phyloP scores from a whole-genome alignment of 2,329 filamentous ascomycete species.

The Alternaria ventricosa region DNA sequence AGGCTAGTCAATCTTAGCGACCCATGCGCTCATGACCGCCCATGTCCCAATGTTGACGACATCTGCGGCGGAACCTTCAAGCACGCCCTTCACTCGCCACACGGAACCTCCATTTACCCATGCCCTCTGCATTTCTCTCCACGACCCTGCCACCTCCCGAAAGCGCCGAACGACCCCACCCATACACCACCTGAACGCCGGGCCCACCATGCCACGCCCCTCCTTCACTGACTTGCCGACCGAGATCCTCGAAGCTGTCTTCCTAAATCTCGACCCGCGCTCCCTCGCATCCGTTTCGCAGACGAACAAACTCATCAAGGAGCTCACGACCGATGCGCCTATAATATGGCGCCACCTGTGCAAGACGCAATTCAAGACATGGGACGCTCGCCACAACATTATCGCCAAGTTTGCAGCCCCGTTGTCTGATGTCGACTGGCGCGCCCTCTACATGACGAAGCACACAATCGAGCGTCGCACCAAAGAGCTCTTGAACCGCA shows the following conservation, averaged over 20 bases:
- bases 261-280: slow-evolving; percentile 65
- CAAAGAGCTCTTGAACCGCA: slow-evolving; percentile 62
- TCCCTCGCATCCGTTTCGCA: slow-evolving; percentile 62
- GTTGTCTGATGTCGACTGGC: slow-evolving; percentile 74
- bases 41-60: slow-evolving; percentile 21
- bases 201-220: slow-evolving; percentile 15
- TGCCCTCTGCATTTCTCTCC: not conserved
- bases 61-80: slow-evolving; percentile 5
- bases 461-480: slow-evolving; percentile 44
- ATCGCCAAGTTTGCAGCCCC: slow-evolving; percentile 48
- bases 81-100: not conserved
- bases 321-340: slow-evolving; percentile 71
- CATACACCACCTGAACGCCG: not conserved
- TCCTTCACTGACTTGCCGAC: slow-evolving; percentile 66
- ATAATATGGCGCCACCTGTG: slow-evolving; percentile 85
- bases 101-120: not conserved
- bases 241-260: slow-evolving; percentile 82
- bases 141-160: not conserved
- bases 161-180: not conserved
- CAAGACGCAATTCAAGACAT: slow-evolving; percentile 71
- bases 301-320: slow-evolving; percentile 69
- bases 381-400: slow-evolving; percentile 62
- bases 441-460: slow-evolving; percentile 54
- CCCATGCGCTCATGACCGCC: slow-evolving; percentile 19
- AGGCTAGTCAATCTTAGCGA: slow-evolving; percentile 20